Conservation (phyloP, 352 stramenopile species). For the Phytopythium aichiense region DNA sequence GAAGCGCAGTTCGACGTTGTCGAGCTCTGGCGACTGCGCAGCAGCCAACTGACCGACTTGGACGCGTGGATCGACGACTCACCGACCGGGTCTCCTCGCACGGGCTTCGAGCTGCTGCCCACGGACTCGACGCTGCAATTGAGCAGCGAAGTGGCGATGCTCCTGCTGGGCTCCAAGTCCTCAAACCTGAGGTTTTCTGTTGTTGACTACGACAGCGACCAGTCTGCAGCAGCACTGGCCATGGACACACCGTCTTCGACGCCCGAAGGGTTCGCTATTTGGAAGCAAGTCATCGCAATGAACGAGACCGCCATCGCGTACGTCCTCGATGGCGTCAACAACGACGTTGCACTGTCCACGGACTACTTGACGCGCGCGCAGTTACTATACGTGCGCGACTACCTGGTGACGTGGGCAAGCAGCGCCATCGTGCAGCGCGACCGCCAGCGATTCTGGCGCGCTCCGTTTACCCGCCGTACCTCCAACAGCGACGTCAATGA, state of each 20-base stretch:
- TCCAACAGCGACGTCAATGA: conserved; percentile 38
- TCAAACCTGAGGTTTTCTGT: conserved; percentile 68
- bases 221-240: conserved; percentile 14
- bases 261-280: conserved; percentile 61
- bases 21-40: conserved; percentile 39
- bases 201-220: conserved; percentile 46
- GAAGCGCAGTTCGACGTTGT: conserved; percentile 43
- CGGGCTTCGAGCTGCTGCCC: conserved; percentile 61
- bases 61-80: conserved; percentile 63
- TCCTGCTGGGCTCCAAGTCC: conserved; percentile 43
- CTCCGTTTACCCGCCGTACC: conserved; percentile 39
- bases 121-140: conserved; percentile 29
- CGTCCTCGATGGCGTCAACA: conserved; percentile 55
- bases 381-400: conserved; percentile 51
- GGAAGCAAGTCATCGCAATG: conserved; percentile 69
- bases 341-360: conserved; percentile 37
- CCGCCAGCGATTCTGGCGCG: conserved; percentile 57
- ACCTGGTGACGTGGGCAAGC: conserved; percentile 50
- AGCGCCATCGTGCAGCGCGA: conserved; percentile 44
- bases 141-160: conserved; percentile 49
- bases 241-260: conserved; percentile 29
- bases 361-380: conserved; percentile 60
- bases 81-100: conserved; percentile 36
- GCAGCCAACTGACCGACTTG: conserved; percentile 39
- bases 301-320: conserved; percentile 53